Evolutionary conservation across 73 alveolate genomes (phyloP), one percentile per base, ranked within the genome.

Genomic region (Effrenium voratum): DNA sequence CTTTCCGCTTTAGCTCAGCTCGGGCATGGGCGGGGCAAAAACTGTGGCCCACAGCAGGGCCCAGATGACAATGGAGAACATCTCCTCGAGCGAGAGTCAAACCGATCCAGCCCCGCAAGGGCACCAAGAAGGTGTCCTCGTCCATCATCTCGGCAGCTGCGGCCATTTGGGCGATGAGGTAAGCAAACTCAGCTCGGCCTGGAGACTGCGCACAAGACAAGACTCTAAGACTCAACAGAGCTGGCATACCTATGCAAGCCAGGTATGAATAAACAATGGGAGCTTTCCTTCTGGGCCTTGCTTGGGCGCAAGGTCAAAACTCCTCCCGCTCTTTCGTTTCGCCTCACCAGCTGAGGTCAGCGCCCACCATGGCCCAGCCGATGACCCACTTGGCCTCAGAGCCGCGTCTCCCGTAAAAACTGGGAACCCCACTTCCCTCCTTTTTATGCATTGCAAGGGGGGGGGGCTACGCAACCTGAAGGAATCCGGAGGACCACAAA

Each of bases 291-390:
- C 12, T 1, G 5, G 36, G 52, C 13, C 45, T 34, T 73, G 15
- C 26, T 34, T 73, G n/a, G 82, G 3, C 28, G 15, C 50, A 32
- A 34, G 36, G 28, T 30, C 84, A 45, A 19, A 57, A 32, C 72
- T 57, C 72, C 28, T 26, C 19, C 72, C 34, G 28, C 72, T 57
- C 19, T 32, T n/a, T n/a, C n/a, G n/a, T n/a, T n/a, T n/a, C n/a
- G n/a, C n/a, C n/a, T n/a, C n/a, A n/a, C n/a, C n/a, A n/a, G 15
- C 90, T 46, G 68, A 79, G 95, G 84, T 47, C 5, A 38, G 36
- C 41, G 22, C 98, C 98, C 41, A 92, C 98, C 98, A 92, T 92
- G 32, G 98, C 98, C 98, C 98, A 92, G 72, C 98, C 98, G 34
- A 92, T 92, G 82, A 92, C 98, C 98, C 98, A 92, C 45, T 77